These are phyloP conservation scores for Metschnikowia borealis DNA, from an alignment of 805 yeast species.

Conservation along the genomic window DNA sequence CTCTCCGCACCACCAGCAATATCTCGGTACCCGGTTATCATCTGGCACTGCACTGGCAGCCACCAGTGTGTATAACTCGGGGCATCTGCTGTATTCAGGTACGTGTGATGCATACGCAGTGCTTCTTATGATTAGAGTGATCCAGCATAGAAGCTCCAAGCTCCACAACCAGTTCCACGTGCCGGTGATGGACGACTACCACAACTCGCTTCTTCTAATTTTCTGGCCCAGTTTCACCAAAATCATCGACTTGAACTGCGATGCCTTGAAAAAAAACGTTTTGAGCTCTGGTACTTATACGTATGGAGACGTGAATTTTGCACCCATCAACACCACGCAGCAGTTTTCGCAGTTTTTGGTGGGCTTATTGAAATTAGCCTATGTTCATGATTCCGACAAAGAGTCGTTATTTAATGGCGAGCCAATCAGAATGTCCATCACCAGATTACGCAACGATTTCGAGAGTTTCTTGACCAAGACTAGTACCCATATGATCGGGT, in stretches of 20 bases:
- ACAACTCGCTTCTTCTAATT: constrained; percentile 57
- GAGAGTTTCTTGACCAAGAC: constrained; percentile 75
- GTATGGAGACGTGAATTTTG: constrained; percentile 19
- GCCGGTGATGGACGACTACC: constrained; percentile 68
- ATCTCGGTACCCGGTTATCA: constrained; percentile 12
- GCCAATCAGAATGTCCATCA: constrained; percentile 68
- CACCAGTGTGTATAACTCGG: neutral
- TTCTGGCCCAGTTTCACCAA: constrained; percentile 87
- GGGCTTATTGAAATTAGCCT: constrained; percentile 60
- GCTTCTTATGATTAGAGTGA: constrained; percentile 66
- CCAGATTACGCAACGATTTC: constrained; percentile 70
- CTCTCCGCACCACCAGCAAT: constrained; percentile 32
- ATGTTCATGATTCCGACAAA: constrained; percentile 16
- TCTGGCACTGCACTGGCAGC: constrained; percentile 11
- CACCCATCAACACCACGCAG: constrained; percentile 63
- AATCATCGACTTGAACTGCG: constrained; percentile 74
- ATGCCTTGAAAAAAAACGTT: constrained; percentile 54
- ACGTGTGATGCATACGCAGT: constrained; percentile 73
- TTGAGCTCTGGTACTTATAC: constrained; percentile 18
- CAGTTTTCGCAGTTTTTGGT: constrained; percentile 70
- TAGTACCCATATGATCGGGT: constrained; percentile 40
- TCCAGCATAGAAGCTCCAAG: constrained; percentile 60
- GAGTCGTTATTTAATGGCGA: constrained; percentile 43
- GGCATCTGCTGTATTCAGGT: constrained; percentile 36
- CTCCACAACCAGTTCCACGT: constrained; percentile 62